These are phyloP conservation scores for Dendrobium chrysotoxum DNA, from an alignment of 106 monocot species.

Conservation along the genomic window DNA sequence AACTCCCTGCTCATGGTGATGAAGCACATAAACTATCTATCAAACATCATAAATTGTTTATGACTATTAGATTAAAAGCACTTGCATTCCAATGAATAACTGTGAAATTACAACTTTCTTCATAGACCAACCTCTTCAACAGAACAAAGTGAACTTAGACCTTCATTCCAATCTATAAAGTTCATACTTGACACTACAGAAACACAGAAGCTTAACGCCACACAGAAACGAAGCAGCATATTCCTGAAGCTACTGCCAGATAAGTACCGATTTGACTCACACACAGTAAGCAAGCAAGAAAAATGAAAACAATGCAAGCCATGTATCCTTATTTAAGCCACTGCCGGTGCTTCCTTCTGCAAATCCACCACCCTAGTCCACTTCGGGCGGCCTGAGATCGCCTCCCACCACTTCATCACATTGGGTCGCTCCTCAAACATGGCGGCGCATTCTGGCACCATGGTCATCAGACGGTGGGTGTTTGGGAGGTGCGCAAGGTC, in stretches of 20 bases:
- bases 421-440: constrained; percentile 49
- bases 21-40: no score
- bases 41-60: no score
- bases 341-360: constrained; percentile 10
- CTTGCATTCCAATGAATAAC: neutral
- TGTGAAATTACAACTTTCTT: neutral
- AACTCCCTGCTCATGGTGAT: no score
- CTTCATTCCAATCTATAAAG: neutral
- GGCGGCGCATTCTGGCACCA: constrained; percentile 11
- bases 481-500: constrained; percentile 70
- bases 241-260: no score
- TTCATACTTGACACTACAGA: no score
- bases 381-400: constrained; percentile 39
- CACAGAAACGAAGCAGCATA: no score
- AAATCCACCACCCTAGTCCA: constrained; percentile 54
- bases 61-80: neutral
- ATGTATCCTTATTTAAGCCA: constrained; percentile 2
- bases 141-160: neutral
- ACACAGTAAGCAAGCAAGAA: neutral
- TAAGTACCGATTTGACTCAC: neutral
- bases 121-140: neutral
- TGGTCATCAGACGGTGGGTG: constrained; percentile 36
- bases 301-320: neutral
- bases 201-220: no score
- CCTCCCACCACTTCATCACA: constrained; percentile 73